These are phyloP conservation scores for Wickerhamomyces hampshirensis DNA, from an alignment of 805 yeast species.

Conservation along the genomic window DNA sequence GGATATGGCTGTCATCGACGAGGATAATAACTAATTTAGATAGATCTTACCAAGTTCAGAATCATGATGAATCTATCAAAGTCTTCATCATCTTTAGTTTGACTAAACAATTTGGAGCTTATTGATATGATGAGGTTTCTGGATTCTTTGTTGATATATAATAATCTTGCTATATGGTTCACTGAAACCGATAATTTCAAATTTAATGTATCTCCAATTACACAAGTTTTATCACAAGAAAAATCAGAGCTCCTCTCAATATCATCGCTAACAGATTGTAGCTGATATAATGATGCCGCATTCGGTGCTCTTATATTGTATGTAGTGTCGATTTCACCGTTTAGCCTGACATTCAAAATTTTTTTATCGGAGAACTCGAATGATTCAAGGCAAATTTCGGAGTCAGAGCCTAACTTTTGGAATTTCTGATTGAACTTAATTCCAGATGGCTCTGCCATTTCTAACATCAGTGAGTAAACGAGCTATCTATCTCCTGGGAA, in stretches of 20 bases:
- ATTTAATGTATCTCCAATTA: slow-evolving; percentile 18
- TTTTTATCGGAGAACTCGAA: slow-evolving; percentile 33
- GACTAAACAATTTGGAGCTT: slow-evolving; percentile 23
- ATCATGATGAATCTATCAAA: slow-evolving; percentile 15
- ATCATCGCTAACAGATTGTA: not conserved
- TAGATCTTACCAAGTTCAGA: slow-evolving; percentile 11
- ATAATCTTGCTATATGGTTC: slow-evolving; percentile 20
- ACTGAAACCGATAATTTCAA: slow-evolving; percentile 16
- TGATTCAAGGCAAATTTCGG: slow-evolving; percentile 2
- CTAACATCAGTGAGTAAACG: not conserved
- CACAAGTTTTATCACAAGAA: slow-evolving; percentile 28
- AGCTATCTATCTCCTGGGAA: too few species aligned
- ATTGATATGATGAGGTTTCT: slow-evolving; percentile 19
- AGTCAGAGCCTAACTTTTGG: slow-evolving; percentile 1
- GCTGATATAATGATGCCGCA: slow-evolving; percentile 10
- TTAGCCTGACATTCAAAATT: slow-evolving; percentile 33
- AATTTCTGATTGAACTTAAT: not conserved
- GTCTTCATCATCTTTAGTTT: slow-evolving; percentile 5
- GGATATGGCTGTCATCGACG: slow-evolving; percentile 83
- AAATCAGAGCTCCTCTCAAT: slow-evolving; percentile 34
- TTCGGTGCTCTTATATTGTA: slow-evolving; percentile 22
- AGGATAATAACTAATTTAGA: slow-evolving; percentile 32
- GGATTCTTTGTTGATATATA: slow-evolving; percentile 14
- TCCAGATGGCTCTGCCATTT: not conserved
- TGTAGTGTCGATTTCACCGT: slow-evolving; percentile 35